Percentiles rank a stretch among this genome's conserved stretches.
Evolutionary conservation across 495 filamentous ascomycete genomes (phyloP).

Genomic region (Aspergillus biplanus): DNA sequence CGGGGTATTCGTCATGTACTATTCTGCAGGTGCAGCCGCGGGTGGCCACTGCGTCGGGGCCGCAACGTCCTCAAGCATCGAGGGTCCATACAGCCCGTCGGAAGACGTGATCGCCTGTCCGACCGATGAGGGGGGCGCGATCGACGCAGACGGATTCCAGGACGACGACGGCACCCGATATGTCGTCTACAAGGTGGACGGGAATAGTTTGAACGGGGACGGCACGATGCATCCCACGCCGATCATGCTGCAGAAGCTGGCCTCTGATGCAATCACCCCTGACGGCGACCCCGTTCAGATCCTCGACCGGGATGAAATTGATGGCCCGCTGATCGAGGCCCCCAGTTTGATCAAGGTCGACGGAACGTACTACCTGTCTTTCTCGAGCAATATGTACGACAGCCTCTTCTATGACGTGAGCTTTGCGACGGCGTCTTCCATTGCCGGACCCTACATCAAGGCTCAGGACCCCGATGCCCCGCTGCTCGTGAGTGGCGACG

Average conservation of each 20-base stretch:
- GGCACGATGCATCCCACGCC: constrained; percentile 58
- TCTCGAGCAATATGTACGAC: constrained; percentile 60
- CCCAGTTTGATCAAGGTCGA: constrained; percentile 53
- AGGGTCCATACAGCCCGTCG: constrained; percentile 56
- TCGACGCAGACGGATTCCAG: constrained; percentile 58
- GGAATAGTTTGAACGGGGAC: constrained; percentile 43
- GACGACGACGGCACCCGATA: constrained; percentile 57
- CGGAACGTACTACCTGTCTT: constrained; percentile 62
- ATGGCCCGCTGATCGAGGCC: constrained; percentile 66
- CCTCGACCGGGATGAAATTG: constrained; percentile 55
- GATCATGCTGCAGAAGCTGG: constrained; percentile 62
- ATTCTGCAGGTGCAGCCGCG: constrained; percentile 47
- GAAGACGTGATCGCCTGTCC: constrained; percentile 54
- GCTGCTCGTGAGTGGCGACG: constrained; percentile 16
- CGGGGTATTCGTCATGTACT: constrained; percentile 64
- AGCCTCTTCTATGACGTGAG: constrained; percentile 56
- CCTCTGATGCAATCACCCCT: constrained; percentile 52
- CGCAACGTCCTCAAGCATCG: constrained; percentile 42
- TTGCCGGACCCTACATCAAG: constrained; percentile 55
- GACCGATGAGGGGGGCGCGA: constrained; percentile 55
- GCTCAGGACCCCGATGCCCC: constrained; percentile 18
- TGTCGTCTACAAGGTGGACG: constrained; percentile 66
- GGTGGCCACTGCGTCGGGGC: constrained; percentile 58
- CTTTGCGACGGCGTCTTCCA: constrained; percentile 51
- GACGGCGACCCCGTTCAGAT: constrained; percentile 56